phyloP scores from a whole-genome alignment of 768 basidiomycete species.

The Exsudoporus frostii region DNA sequence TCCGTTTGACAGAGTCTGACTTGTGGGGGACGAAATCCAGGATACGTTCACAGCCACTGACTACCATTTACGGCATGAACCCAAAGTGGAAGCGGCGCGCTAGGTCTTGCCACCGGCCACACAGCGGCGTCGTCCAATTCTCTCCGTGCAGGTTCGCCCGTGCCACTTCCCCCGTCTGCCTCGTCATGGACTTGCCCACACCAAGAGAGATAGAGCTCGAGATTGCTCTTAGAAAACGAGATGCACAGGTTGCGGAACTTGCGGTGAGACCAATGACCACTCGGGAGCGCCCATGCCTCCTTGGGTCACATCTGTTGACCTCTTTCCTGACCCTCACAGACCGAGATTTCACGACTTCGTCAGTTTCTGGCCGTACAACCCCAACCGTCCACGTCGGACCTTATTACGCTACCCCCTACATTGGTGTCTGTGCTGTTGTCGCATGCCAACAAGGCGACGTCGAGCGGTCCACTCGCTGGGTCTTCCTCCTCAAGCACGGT shows the following conservation, averaged over 20 bases:
- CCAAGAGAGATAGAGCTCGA: slow-evolving; percentile 81
- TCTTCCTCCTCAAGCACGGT: slow-evolving; percentile 52
- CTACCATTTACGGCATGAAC: slow-evolving; percentile 29
- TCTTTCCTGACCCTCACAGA: slow-evolving; percentile 40
- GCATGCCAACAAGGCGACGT: slow-evolving; percentile 50
- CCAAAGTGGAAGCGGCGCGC: slow-evolving; percentile 25
- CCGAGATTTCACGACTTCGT: slow-evolving; percentile 68
- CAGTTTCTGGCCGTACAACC: slow-evolving; percentile 63
- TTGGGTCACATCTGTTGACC: slow-evolving; percentile 19
- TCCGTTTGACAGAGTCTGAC: background rate
- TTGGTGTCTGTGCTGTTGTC: slow-evolving; percentile 67
- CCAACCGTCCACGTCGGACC: slow-evolving; percentile 53
- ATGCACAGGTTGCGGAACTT: slow-evolving; percentile 67
- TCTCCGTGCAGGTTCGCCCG: slow-evolving; percentile 12
- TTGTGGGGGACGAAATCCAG: too few relatives aligned
- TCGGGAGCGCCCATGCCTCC: slow-evolving; percentile 20
- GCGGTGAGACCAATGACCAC: slow-evolving; percentile 48
- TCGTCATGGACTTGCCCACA: slow-evolving; percentile 65
- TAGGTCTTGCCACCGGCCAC: slow-evolving; percentile 32
- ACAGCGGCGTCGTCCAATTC: slow-evolving; percentile 19
- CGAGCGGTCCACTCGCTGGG: slow-evolving; percentile 26
- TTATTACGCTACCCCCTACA: slow-evolving; percentile 67
- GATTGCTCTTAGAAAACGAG: slow-evolving; percentile 69
- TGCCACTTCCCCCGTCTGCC: slow-evolving; percentile 10
- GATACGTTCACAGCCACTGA: slow-evolving; percentile 31